Base-by-base conservation (phyloP, 768 basidiomycete genomes). In the Mycena vulgaris region DNA sequence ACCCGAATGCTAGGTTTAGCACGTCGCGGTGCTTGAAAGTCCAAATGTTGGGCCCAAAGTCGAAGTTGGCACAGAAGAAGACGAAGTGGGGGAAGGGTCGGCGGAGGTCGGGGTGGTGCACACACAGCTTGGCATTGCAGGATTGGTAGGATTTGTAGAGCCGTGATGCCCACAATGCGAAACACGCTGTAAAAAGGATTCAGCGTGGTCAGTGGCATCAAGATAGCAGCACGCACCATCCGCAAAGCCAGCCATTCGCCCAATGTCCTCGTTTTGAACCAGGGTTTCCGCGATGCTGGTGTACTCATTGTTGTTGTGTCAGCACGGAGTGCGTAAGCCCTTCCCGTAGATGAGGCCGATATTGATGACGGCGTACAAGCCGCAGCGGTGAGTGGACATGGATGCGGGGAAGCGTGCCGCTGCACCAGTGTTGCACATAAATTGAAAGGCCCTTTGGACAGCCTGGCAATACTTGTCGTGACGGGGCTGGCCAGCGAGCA, bases 401-500 rank as follows among this genome's bases (percentile, higher is more conserved):
- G 42, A n/a, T 9, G 40, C 19, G 13, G 63, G 63, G n/a, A 55
- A 65, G 7, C n/a, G 17, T 0, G 62, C 23, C 2, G 14, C 37
- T 25, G 10, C 7, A 6, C 55, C 55, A 2, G 53, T 42, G 1
- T 35, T 5, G 14, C 35, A 42, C 25, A 66, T 66, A 8, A 31
- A 23, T 2, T 19, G 7, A 31, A 49, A 66, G 9, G 55, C 64
- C 8, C 3, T 8, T 10, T 19, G n/a, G 10, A 35, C 55, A 0
- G 55, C 55, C 1, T 13, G 17, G 7, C n/a, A 13, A 14, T 65
- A 65, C 0, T 30, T 27, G 3, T 23, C 25, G 5, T 42, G 8
- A 7, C 19, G 23, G 0, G 65, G 70, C 28, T 63, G 65, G 9
- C 70, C 70, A 1, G 60, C 63, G 40, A 67, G 65, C 3, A 71